Conservation (phyloP, 1,139 yeast genomes). For the Sugiyamaella novakii region DNA sequence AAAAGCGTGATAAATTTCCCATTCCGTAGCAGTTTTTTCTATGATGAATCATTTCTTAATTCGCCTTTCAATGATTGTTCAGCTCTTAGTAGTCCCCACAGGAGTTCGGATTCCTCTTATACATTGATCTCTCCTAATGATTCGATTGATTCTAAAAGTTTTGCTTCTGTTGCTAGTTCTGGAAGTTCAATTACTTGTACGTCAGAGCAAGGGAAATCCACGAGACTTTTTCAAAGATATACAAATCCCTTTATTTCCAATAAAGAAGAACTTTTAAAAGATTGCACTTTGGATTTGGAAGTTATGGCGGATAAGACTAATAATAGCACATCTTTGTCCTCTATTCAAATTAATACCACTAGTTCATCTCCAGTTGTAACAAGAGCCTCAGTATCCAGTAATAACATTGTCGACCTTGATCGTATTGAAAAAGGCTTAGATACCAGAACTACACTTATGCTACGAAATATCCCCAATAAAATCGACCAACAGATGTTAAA, state of each 20-base stretch:
- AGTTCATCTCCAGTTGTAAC: slow-evolving; percentile 31
- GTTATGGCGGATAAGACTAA: too few species aligned
- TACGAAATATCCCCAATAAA: slow-evolving; percentile 55
- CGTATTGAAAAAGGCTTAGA: slow-evolving; percentile 47
- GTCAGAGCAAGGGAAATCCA: too few species aligned
- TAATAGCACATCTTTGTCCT: too few species aligned
- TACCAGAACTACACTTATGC: slow-evolving; percentile 52
- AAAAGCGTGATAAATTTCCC: neutral
- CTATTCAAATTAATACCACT: too few species aligned
- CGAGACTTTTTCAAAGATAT: too few species aligned
- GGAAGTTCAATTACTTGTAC: too few species aligned
- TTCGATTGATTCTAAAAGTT: slow-evolving; percentile 1
- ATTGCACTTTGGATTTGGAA: too few species aligned
- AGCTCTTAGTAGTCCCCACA: neutral
- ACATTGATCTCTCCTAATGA: neutral
- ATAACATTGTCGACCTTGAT: slow-evolving; percentile 43
- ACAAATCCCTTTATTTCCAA: too few species aligned
- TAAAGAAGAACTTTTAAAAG: too few species aligned
- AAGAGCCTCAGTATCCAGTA: slow-evolving; percentile 39
- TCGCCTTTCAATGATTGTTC: neutral
- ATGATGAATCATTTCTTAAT: neutral
- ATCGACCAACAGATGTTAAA: slow-evolving; percentile 50
- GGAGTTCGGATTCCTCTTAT: neutral
- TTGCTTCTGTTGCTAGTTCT: slow-evolving; percentile 9
- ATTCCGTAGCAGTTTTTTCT: neutral